These are phyloP conservation scores for Linum tenue DNA, from an alignment of 345 rosid species.

Conservation along the genomic window DNA sequence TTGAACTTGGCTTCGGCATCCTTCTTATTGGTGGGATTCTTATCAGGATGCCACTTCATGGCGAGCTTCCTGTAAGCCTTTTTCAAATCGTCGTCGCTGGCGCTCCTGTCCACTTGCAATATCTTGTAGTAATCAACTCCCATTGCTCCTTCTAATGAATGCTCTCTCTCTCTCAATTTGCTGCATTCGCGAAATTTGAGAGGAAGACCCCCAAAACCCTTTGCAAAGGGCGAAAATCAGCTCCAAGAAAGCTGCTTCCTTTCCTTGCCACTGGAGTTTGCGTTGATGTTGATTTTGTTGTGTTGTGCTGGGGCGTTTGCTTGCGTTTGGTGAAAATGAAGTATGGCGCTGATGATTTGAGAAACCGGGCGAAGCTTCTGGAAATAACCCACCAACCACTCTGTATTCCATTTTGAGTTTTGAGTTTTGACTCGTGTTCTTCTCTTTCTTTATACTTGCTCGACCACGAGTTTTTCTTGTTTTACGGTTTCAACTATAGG, in stretches of 20 bases:
- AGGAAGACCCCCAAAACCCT: no score
- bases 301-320: no score
- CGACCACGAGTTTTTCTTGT: no score
- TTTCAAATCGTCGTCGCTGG: conserved; percentile 22
- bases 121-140: conserved; percentile 25
- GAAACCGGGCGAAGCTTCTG: conserved; percentile 10
- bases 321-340: no score
- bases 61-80: conserved; percentile 24
- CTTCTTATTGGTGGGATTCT: conserved; percentile 21
- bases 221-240: no score
- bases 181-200: background rate
- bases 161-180: conserved; percentile 8
- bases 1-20: conserved; percentile 24
- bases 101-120: conserved; percentile 15
- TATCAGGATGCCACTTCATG: conserved; percentile 28
- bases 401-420: background rate
- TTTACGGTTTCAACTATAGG: no score
- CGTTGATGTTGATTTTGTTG: no score
- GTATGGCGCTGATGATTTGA: background rate
- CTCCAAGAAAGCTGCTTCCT: background rate
- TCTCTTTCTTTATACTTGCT: background rate
- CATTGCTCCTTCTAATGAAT: conserved; percentile 11
- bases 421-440: background rate
- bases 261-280: background rate
- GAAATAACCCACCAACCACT: background rate